A percentile compares a stretch with the other conserved stretches of the same genome.
Conservation (phyloP, 2,329 filamentous ascomycete species). For the Neonectria faginata region DNA sequence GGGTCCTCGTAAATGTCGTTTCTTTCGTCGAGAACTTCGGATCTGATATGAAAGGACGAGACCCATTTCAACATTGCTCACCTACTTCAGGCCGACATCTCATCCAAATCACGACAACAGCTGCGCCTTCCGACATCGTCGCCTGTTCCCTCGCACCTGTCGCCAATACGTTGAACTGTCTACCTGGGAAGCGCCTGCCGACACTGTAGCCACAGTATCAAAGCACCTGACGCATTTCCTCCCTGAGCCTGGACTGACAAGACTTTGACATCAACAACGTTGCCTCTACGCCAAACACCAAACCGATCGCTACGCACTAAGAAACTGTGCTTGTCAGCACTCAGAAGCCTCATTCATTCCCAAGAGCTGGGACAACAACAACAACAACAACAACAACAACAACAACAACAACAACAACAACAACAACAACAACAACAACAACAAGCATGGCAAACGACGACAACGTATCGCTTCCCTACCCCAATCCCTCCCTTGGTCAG, state of each 20-base stretch:
- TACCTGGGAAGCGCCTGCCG: neutral
- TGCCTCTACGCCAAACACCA: neutral
- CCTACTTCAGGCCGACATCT: neutral
- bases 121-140: neutral
- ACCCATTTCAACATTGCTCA: slow-evolving; percentile 9
- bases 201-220: neutral
- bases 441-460: slow-evolving; percentile 44
- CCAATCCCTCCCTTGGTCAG: slow-evolving; percentile 49
- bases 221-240: neutral
- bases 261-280: neutral
- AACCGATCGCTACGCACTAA: neutral
- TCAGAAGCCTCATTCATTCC: neutral
- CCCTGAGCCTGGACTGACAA: neutral
- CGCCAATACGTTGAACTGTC: neutral
- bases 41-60: slow-evolving; percentile 36
- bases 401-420: no score
- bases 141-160: neutral
- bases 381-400: no score
- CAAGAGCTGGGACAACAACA: neutral
- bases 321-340: no score
- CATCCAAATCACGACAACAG: neutral
- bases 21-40: slow-evolving; percentile 16
- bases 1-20: slow-evolving; percentile 11
- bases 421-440: no score
- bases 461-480: slow-evolving; percentile 50